These are phyloP conservation scores for Aspergillus sergii DNA, from an alignment of 2,329 filamentous ascomycete genomes.

Conservation along the genomic window DNA sequence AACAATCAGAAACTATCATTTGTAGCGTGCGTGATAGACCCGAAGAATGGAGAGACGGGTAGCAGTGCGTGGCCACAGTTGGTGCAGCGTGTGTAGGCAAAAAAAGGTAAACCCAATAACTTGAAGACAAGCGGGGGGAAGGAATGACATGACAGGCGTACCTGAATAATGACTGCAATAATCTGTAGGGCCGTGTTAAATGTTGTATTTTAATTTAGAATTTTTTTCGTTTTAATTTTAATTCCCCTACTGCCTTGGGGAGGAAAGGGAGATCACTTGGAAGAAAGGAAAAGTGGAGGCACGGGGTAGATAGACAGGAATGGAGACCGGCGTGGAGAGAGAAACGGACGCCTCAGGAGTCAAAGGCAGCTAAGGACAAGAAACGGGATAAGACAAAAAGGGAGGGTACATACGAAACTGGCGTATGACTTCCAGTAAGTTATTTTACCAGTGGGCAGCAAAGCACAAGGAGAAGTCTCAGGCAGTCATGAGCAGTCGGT, in stretches of 20 bases:
- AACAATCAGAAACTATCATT: conserved; percentile 16
- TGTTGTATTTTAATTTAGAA: conserved; percentile 25
- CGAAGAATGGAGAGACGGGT: conserved; percentile 24
- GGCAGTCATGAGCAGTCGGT: conserved; percentile 16
- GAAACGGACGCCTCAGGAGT: conserved; percentile 18
- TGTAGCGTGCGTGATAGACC: conserved; percentile 24
- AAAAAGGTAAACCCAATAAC: conserved; percentile 16
- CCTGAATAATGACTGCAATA: conserved; percentile 26
- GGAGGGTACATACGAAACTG: conserved; percentile 11
- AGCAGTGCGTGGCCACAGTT: conserved; percentile 32
- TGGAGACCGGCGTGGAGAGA: conserved; percentile 29
- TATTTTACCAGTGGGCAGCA: conserved; percentile 20
- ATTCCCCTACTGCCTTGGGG: conserved; percentile 9
- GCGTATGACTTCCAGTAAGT: conserved; percentile 13
- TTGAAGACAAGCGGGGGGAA: conserved; percentile 20
- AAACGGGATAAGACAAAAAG: conserved; percentile 12
- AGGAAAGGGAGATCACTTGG: conserved; percentile 19
- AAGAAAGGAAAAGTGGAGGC: conserved; percentile 32
- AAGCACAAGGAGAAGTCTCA: conserved; percentile 22
- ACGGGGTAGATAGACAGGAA: conserved; percentile 26
- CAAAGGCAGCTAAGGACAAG: conserved; percentile 12
- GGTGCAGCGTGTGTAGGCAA: conserved; percentile 23
- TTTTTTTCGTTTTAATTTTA: conserved; percentile 15
- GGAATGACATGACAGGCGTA: conserved; percentile 24
- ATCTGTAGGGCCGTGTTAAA: conserved; percentile 19